Evolutionary conservation across 116 monocot genomes (phyloP), one percentile per base, ranked within the genome.

Genomic region (Phalaenopsis hybrid): DNA sequence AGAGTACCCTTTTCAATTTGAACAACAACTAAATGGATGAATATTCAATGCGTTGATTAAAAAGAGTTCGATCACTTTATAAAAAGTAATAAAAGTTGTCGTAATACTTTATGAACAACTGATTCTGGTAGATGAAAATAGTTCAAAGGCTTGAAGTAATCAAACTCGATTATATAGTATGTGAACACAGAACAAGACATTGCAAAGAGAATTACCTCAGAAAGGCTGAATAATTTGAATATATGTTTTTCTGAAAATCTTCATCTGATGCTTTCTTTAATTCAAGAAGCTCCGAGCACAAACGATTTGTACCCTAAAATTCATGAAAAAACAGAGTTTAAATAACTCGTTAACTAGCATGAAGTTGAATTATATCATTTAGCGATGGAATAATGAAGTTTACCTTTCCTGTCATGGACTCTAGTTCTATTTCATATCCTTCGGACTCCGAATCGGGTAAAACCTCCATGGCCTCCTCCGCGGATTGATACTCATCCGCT

Each of bases 261-360:
- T 85, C 84, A 74, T 91, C 82, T 4, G 86, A 86, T 15, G 77
- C 81, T 55, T 83, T 86, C 72, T 91, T 88, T 68, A 91, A 79
- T 57, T 88, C 88, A 45, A 91, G 81, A 5, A 91, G 76, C 79
- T 91, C 91, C 15, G 85, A 88, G 68, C 88, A 88, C 74, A 91
- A 57, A 17, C 83, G 82, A 55, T 86, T 84, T 78, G 88, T 88
- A 2, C 88, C 88, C 90, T 90, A 49, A 0, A 83, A 43, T 5
- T 20, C 23, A 37, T 43, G 3, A 28, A 31, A 25, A 28, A 79
- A 2, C 8, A 49, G 37, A 69, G 0, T 44, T 51, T 31, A 63
- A 58, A 8, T 15, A 43, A 77, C n/a, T 25, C 18, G 11, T 46
- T 74, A 37, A 75, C 51, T 31, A 77, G 16, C 11, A 25, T 28